phyloP scores from a whole-genome alignment of 371 early-diverging fungal species.

The Rhizopus arrhizus region DNA sequence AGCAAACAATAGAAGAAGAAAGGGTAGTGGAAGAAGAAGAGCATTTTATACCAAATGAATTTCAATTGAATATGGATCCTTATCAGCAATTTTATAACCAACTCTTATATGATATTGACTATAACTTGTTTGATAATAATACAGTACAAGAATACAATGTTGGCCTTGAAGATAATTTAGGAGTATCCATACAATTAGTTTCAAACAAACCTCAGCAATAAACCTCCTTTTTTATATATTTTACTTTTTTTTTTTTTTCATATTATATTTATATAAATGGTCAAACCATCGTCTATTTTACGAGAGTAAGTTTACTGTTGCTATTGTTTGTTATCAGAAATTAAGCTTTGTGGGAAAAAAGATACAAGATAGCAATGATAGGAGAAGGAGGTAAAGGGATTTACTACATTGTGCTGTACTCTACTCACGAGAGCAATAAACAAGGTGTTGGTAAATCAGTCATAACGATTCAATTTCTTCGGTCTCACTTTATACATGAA shows the following conservation, averaged over 20 bases:
- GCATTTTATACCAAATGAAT: conserved; percentile 7
- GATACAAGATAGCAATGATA: conserved; percentile 72
- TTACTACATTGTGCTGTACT: neutral
- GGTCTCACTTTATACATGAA: conserved; percentile 79
- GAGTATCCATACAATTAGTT: conserved; percentile 5
- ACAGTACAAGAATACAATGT: neutral
- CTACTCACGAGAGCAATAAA: neutral
- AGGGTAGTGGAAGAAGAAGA: neutral
- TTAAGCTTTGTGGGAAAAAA: neutral
- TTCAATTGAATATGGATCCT: conserved; percentile 2
- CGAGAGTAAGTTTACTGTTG: conserved; percentile 10
- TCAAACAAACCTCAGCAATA: conserved; percentile 4
- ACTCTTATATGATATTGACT: neutral
- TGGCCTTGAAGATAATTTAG: conserved; percentile 1
- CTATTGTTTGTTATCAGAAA: no score
- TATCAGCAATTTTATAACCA: conserved; percentile 8
- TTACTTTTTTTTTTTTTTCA: conserved; percentile 7
- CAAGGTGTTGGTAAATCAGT: conserved; percentile 72
- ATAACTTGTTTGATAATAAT: neutral
- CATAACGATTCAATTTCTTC: conserved; percentile 80
- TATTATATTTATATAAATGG: conserved; percentile 9
- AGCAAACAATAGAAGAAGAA: neutral
- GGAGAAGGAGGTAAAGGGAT: conserved; percentile 66
- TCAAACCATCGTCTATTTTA: conserved; percentile 9
- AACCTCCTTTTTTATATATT: conserved; percentile 7